phyloP scores from a whole-genome alignment of 495 filamentous ascomycete genomes.

The Talaromyces thailandensis region DNA sequence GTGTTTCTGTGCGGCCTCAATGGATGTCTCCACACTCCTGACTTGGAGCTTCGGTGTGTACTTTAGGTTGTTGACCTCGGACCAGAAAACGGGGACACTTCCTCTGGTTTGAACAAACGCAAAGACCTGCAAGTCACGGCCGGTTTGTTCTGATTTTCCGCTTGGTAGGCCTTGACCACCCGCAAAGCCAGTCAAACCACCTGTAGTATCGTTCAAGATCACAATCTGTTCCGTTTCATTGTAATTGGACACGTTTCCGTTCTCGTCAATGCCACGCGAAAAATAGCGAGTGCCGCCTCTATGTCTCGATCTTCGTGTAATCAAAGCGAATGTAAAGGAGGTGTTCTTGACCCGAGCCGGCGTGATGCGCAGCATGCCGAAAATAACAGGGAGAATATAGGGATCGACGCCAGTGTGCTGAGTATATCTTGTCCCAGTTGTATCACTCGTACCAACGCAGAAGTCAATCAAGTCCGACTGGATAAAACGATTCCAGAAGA shows the following conservation, averaged over 20 bases:
- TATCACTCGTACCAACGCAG: slow-evolving; percentile 40
- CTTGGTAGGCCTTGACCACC: slow-evolving; percentile 67
- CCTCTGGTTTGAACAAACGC: slow-evolving; percentile 94
- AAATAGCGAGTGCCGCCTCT: slow-evolving; percentile 89
- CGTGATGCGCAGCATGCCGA: slow-evolving; percentile 82
- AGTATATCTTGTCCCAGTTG: slow-evolving; percentile 43
- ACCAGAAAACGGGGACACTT: slow-evolving; percentile 91
- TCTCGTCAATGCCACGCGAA: slow-evolving; percentile 83
- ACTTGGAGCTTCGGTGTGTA: slow-evolving; percentile 87
- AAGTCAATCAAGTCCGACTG: slow-evolving; percentile 88
- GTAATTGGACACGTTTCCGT: slow-evolving; percentile 93
- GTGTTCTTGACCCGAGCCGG: slow-evolving; percentile 73
- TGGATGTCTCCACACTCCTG: slow-evolving; percentile 71
- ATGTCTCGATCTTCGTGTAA: slow-evolving; percentile 78
- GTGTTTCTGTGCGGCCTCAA: slow-evolving; percentile 69
- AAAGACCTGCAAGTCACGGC: slow-evolving; percentile 74
- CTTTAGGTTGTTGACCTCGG: slow-evolving; percentile 82
- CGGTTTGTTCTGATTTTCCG: slow-evolving; percentile 48
- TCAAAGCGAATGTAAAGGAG: slow-evolving; percentile 74
- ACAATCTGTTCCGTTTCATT: slow-evolving; percentile 95
- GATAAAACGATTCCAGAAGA: slow-evolving; percentile 96
- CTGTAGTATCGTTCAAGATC: slow-evolving; percentile 69
- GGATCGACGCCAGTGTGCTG: slow-evolving; percentile 75
- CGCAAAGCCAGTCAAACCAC: slow-evolving; percentile 71
- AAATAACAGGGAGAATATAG: slow-evolving; percentile 91